Conservation (phyloP, 2,329 filamentous ascomycete genomes). For the Colletotrichum musicola region DNA sequence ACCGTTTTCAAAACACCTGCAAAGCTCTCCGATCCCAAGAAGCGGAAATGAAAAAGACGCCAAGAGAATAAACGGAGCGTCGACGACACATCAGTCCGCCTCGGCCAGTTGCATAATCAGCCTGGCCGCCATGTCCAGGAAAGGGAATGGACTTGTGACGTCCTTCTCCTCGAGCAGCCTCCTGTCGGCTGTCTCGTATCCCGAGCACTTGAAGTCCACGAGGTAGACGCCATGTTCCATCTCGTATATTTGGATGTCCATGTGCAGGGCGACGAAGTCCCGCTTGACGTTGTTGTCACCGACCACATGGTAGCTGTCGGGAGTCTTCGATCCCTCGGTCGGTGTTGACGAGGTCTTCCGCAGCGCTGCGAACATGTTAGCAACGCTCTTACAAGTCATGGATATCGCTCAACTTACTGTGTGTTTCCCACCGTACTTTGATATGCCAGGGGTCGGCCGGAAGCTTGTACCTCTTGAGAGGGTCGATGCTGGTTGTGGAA, state of each 20-base stretch:
- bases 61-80: conserved; percentile 12
- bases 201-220: conserved; percentile 98
- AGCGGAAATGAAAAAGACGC: conserved; percentile 22
- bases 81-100: conserved; percentile 65
- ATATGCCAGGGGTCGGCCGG: conserved; percentile 97
- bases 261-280: conserved; percentile 88
- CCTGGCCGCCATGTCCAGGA: conserved; percentile 91
- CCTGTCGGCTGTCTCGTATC: conserved; percentile 86
- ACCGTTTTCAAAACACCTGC: conserved; percentile 27
- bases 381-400: conserved; percentile 49
- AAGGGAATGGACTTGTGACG: conserved; percentile 94
- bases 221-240: conserved; percentile 94
- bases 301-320: conserved; percentile 56
- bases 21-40: conserved; percentile 9
- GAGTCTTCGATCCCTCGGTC: conserved; percentile 41
- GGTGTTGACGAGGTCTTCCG: conserved; percentile 49
- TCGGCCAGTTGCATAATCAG: conserved; percentile 94
- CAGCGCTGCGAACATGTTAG: conserved; percentile 50
- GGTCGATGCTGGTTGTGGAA: conserved; percentile 60
- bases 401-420: conserved; percentile 70
- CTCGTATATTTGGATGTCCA: conserved; percentile 96
- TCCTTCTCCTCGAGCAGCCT: conserved; percentile 90
- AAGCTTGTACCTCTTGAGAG: conserved; percentile 78
- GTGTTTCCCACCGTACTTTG: conserved; percentile 87
- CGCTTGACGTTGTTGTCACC: conserved; percentile 56